phyloP scores from a whole-genome alignment of 257 asterid genomes.

The Solanum sitiens region DNA sequence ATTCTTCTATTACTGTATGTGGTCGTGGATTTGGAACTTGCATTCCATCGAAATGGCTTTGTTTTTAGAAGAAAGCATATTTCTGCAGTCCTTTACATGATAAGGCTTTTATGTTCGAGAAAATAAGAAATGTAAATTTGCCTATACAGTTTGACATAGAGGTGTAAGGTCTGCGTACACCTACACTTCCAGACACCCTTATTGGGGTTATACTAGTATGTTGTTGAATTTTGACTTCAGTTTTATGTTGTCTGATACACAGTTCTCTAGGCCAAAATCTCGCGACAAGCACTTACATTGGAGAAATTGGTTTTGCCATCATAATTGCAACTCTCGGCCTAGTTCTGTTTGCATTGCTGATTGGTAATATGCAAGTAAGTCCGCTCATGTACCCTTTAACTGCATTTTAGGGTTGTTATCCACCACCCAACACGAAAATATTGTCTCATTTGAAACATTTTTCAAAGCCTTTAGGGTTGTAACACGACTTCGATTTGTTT shows the following conservation, averaged over 20 bases:
- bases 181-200: background rate
- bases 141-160: background rate
- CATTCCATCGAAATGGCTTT: background rate
- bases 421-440: background rate
- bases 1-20: background rate
- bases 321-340: slow-evolving; percentile 70
- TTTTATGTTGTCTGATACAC: slow-evolving; percentile 10
- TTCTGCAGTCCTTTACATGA: background rate
- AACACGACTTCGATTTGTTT: background rate
- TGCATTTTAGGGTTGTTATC: background rate
- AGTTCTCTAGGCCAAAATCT: slow-evolving; percentile 91
- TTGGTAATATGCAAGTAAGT: slow-evolving; percentile 92
- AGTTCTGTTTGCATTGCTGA: slow-evolving; percentile 85
- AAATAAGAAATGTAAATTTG: background rate
- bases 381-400: background rate
- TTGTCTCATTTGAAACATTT: background rate
- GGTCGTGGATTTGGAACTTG: background rate
- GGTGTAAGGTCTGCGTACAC: background rate
- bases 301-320: slow-evolving; percentile 75
- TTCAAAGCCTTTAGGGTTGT: background rate
- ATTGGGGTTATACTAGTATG: background rate
- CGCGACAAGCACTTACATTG: slow-evolving; percentile 63
- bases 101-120: background rate
- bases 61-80: background rate
- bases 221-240: background rate